Evolutionary conservation across 2,329 filamentous ascomycete genomes (phyloP).

Genomic region (Grosmannia penicillata): DNA sequence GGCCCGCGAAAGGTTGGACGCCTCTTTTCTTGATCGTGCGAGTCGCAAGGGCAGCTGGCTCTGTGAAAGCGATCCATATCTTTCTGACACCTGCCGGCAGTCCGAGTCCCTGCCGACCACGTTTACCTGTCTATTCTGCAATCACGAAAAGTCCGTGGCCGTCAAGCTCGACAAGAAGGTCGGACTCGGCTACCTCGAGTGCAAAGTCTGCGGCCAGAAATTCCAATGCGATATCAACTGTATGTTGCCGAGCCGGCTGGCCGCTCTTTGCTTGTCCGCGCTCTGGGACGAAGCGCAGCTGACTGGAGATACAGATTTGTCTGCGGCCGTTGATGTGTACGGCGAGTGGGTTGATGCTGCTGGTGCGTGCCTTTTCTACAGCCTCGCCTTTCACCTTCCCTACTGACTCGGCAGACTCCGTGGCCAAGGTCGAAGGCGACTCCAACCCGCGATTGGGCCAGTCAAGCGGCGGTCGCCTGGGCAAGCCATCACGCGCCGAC

Average conservation of each 20-base stretch:
- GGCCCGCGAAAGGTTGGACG: no score
- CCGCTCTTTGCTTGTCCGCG: no score
- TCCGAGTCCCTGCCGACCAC: slow-evolving; percentile 59
- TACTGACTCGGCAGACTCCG: slow-evolving; percentile 23
- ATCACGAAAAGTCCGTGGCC: slow-evolving; percentile 83
- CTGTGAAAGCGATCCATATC: no score
- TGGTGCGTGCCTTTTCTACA: slow-evolving; percentile 23
- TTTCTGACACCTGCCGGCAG: no score
- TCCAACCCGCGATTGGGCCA: not conserved
- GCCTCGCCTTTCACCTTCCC: no score
- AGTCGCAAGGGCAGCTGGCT: not conserved
- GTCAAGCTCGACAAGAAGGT: slow-evolving; percentile 91
- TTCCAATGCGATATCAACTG: slow-evolving; percentile 92
- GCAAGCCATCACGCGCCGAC: not conserved
- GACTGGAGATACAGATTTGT: slow-evolving; percentile 48
- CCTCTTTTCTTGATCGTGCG: not conserved
- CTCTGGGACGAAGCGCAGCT: not conserved
- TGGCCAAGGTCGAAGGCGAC: slow-evolving; percentile 25
- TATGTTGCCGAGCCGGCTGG: no score
- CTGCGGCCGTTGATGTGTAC: slow-evolving; percentile 86
- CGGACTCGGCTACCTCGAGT: slow-evolving; percentile 70
- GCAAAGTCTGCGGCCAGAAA: slow-evolving; percentile 84
- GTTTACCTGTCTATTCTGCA: slow-evolving; percentile 98
- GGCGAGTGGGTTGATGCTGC: slow-evolving; percentile 93
- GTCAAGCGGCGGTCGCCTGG: slow-evolving; percentile 1